A percentile compares a stretch with the other conserved stretches of the same genome.
Conservation (phyloP, 768 basidiomycete genomes). For the Termitomyces sp. region DNA sequence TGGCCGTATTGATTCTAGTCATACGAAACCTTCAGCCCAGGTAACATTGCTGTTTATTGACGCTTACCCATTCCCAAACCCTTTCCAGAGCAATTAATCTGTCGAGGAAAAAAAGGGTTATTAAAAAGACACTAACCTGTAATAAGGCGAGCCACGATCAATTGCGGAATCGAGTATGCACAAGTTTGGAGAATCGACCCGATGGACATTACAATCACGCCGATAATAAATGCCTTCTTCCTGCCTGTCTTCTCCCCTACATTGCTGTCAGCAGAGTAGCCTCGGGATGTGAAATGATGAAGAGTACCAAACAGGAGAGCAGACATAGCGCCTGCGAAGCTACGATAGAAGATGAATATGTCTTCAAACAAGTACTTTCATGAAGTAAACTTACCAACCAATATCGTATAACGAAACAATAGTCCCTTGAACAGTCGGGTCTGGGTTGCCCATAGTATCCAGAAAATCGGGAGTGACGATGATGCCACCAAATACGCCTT, state of each 20-base stretch:
- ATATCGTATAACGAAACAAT: conserved; percentile 50
- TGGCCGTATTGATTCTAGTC: conserved; percentile 40
- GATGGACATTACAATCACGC: conserved; percentile 46
- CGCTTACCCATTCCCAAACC: conserved; percentile 39
- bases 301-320: conserved; percentile 33
- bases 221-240: conserved; percentile 43
- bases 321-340: conserved; percentile 41
- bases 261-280: neutral
- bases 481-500: conserved; percentile 49
- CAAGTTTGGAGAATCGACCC: conserved; percentile 47
- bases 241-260: conserved; percentile 37
- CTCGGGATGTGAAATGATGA: neutral
- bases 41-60: neutral
- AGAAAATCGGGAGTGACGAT: conserved; percentile 43
- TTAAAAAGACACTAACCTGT: conserved; percentile 26
- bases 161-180: conserved; percentile 37
- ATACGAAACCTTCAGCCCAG: neutral
- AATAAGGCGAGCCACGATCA: conserved; percentile 43
- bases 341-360: conserved; percentile 7
- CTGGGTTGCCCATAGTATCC: conserved; percentile 41
- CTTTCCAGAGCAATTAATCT: conserved; percentile 13
- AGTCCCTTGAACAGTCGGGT: conserved; percentile 38
- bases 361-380: neutral
- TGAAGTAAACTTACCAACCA: conserved; percentile 30
- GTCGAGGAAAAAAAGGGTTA: neutral